A percentile compares a stretch with the other conserved stretches of the same genome.
These are phyloP conservation scores for Leishmania major DNA, from an alignment of 208 protist genomes.

Conservation along the genomic window DNA sequence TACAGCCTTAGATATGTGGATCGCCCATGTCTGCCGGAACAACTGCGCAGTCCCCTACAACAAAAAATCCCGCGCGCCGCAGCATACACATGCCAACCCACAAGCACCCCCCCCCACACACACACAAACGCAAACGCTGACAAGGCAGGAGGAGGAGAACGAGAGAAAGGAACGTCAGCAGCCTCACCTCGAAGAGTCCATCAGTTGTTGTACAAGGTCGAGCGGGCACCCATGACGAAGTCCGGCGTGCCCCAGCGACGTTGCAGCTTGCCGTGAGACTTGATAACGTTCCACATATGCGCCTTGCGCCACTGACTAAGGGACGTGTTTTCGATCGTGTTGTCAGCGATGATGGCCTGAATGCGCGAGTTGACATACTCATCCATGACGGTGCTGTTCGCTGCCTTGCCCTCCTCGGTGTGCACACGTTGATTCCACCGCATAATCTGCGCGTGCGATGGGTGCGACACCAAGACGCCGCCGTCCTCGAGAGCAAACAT, in stretches of 20 bases:
- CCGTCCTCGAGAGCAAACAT: constrained; percentile 81
- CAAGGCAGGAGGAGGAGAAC: background rate
- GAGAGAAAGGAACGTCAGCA: background rate
- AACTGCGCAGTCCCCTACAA: background rate
- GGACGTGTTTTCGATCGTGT: constrained; percentile 86
- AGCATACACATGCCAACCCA: background rate
- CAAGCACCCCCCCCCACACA: too few relatives aligned
- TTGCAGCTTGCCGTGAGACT: constrained; percentile 81
- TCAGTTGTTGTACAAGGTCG: constrained; percentile 69
- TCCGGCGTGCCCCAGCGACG: constrained; percentile 80
- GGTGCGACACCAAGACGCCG: constrained; percentile 82
- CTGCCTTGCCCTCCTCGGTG: constrained; percentile 59
- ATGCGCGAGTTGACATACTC: constrained; percentile 82
- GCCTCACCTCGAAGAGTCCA: background rate
- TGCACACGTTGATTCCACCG: constrained; percentile 74
- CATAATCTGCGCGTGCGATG: constrained; percentile 85
- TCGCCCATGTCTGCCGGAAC: background rate
- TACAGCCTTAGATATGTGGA: background rate
- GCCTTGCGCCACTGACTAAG: constrained; percentile 78
- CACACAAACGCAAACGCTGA: background rate
- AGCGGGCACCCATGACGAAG: constrained; percentile 61
- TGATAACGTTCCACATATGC: constrained; percentile 90
- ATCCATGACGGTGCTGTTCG: constrained; percentile 77
- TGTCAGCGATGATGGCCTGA: constrained; percentile 89
- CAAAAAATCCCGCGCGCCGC: background rate